Conservation (phyloP, 139 green algal species). For the Chlamydomonas sphaeroides region DNA sequence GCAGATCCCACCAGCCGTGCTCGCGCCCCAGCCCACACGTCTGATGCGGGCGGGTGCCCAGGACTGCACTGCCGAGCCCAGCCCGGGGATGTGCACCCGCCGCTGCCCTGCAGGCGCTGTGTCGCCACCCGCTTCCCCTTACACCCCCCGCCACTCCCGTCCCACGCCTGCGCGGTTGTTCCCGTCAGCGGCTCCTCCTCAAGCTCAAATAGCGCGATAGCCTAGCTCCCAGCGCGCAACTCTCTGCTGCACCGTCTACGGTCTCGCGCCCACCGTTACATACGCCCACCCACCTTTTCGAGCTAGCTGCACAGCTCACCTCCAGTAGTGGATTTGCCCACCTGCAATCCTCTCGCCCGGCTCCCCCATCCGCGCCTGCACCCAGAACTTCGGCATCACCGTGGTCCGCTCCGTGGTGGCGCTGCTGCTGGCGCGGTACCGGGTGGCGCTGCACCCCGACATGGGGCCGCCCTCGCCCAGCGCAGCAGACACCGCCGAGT, state of each 20-base stretch:
- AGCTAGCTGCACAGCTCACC: background rate
- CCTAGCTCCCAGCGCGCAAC: background rate
- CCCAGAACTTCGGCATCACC: constrained; percentile 25
- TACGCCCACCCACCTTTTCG: background rate
- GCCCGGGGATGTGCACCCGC: no score
- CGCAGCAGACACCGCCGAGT: background rate
- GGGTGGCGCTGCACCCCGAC: background rate
- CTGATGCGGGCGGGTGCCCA: no score
- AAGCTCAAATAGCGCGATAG: no score
- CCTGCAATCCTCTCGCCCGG: background rate
- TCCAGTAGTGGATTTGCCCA: background rate
- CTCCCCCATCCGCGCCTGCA: background rate
- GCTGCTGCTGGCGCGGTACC: constrained; percentile 31
- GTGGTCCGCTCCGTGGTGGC: background rate
- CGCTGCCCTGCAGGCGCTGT: no score
- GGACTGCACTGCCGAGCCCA: no score
- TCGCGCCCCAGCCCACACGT: no score
- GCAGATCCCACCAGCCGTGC: background rate
- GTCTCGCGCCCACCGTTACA: no score
- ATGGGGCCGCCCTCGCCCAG: background rate
- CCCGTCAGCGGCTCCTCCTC: no score
- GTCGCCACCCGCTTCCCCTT: no score
- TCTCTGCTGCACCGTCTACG: background rate
- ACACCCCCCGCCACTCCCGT: no score
- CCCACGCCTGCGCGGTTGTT: no score